Conservation (phyloP, 345 rosid species). For the Trapa bicornis region DNA sequence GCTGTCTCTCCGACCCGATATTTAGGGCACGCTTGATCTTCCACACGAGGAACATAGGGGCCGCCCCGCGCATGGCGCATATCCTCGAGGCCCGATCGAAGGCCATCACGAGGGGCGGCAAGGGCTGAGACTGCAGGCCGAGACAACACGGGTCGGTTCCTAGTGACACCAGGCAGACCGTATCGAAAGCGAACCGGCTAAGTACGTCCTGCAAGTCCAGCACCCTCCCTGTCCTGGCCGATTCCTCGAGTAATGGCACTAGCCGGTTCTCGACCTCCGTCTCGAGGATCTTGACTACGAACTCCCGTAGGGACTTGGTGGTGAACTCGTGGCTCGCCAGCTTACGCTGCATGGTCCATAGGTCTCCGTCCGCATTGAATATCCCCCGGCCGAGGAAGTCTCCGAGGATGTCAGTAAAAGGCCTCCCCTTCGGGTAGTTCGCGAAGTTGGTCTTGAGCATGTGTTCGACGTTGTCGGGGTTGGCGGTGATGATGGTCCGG, state of each 20-base stretch:
- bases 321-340: slow-evolving; percentile 71
- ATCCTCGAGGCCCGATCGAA: slow-evolving; percentile 44
- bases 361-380: slow-evolving; percentile 69
- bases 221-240: slow-evolving; percentile 10
- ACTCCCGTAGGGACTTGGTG: slow-evolving; percentile 44
- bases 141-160: slow-evolving; percentile 49
- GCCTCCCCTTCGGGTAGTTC: slow-evolving; percentile 78
- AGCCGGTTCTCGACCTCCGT: slow-evolving; percentile 44
- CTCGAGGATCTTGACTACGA: slow-evolving; percentile 30
- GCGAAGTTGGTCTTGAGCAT: slow-evolving; percentile 49
- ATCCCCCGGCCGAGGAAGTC: slow-evolving; percentile 77
- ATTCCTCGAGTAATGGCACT: slow-evolving; percentile 34
- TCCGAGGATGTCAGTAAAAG: slow-evolving; percentile 63
- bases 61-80: slow-evolving; percentile 44
- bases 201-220: slow-evolving; percentile 51
- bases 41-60: slow-evolving; percentile 44
- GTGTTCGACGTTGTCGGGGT: slow-evolving; percentile 56
- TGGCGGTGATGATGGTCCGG: slow-evolving; percentile 56
- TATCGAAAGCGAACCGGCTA: slow-evolving; percentile 48
- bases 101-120: slow-evolving; percentile 30
- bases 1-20: slow-evolving; percentile 45
- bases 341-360: slow-evolving; percentile 57
- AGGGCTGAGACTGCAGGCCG: slow-evolving; percentile 23
- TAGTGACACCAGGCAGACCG: slow-evolving; percentile 32
- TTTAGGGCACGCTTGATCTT: slow-evolving; percentile 42